These are phyloP conservation scores for Vairimorpha ceranae DNA, from an alignment of 371 early-diverging fungal genomes.

Conservation along the genomic window DNA sequence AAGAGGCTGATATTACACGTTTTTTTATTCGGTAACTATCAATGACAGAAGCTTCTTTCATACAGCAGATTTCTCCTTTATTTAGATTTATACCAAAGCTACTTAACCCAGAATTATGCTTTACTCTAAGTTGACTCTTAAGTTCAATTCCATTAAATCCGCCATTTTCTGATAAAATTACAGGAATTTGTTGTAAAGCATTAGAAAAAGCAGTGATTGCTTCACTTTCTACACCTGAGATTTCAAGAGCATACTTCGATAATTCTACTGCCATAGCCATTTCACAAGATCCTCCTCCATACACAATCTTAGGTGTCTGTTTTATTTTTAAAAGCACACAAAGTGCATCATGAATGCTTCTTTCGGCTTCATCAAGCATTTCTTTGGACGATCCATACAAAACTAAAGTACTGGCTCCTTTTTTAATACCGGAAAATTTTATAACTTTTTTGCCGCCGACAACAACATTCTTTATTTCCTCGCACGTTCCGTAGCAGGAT, in stretches of 20 bases:
- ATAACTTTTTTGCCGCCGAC: conserved; percentile 80
- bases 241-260: conserved; percentile 77
- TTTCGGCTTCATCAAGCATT: conserved; percentile 95
- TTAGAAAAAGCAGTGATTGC: conserved; percentile 87
- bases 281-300: conserved; percentile 81
- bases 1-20: conserved; percentile 84
- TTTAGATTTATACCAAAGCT: conserved; percentile 70
- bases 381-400: conserved; percentile 91
- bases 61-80: conserved; percentile 70
- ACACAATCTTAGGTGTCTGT: conserved; percentile 78
- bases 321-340: conserved; percentile 85
- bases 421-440: conserved; percentile 80
- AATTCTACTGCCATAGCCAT: conserved; percentile 89
- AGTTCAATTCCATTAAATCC: conserved; percentile 89
- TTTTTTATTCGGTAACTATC: conserved; percentile 94
- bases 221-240: conserved; percentile 85
- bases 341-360: conserved; percentile 93
- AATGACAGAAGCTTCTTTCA: conserved; percentile 78
- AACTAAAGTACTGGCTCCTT: conserved; percentile 92
- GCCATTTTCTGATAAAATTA: conserved; percentile 92
- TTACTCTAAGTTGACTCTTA: conserved; percentile 77
- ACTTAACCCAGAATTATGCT: conserved; percentile 74
- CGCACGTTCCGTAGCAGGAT: conserved; percentile 83
- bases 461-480: conserved; percentile 84
- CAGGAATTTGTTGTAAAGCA: conserved; percentile 88